A percentile compares a stretch with the other conserved stretches of the same genome.
Conservation (phyloP, 495 filamentous ascomycete species). For the Penicillium egyptiacum region DNA sequence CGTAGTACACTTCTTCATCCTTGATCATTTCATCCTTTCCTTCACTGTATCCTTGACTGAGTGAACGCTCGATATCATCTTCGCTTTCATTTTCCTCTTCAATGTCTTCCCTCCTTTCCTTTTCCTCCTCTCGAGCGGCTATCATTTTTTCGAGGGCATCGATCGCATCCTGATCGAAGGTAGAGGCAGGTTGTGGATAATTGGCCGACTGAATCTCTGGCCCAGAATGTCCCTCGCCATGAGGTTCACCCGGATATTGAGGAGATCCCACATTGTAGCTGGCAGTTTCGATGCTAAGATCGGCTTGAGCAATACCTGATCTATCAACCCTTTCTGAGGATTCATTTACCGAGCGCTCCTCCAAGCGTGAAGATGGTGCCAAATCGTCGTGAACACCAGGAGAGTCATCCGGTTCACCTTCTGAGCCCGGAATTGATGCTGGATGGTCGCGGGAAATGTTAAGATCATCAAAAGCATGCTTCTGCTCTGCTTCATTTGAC, state of each 20-base stretch:
- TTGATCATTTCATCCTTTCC: slow-evolving; percentile 9
- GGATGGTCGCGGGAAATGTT: no score
- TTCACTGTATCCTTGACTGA: background rate
- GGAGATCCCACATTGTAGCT: slow-evolving; percentile 5
- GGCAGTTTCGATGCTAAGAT: background rate
- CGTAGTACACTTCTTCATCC: slow-evolving; percentile 9
- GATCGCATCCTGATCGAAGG: slow-evolving; percentile 7
- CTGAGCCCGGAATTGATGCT: background rate
- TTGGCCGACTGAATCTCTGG: background rate
- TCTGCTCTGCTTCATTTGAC: background rate
- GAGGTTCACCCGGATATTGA: background rate
- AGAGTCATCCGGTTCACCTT: no score
- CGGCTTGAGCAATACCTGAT: background rate
- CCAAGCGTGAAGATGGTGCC: background rate
- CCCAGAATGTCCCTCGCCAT: background rate
- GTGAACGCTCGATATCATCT: slow-evolving; percentile 3
- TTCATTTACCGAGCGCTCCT: background rate
- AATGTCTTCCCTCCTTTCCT: background rate
- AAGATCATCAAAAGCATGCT: background rate
- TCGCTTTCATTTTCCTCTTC: background rate
- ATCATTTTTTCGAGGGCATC: slow-evolving; percentile 6
- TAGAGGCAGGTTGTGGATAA: background rate
- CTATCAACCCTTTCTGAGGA: background rate
- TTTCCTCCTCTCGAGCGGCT: background rate
- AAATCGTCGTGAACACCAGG: no score